A percentile compares a stretch with the other conserved stretches of the same genome.
Evolutionary conservation across 768 basidiomycete species (phyloP).

Genomic region (Lentinus brumalis): DNA sequence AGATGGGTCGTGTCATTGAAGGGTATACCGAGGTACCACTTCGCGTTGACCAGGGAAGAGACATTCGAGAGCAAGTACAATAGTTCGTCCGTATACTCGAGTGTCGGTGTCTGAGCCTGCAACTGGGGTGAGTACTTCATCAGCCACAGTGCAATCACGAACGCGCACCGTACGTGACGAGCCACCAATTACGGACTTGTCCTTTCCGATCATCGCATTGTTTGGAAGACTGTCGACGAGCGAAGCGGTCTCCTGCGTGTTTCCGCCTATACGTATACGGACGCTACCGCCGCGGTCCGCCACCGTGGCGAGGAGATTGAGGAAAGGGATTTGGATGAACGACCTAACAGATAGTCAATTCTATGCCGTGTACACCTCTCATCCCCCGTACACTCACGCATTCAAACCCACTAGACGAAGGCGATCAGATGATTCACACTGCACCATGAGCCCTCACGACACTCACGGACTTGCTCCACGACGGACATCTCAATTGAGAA

Average conservation of each 20-base stretch:
- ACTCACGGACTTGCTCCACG: conserved; percentile 63
- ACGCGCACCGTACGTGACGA: not conserved
- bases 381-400: conserved; percentile 36
- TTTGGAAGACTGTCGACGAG: conserved; percentile 52
- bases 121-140: conserved; percentile 25
- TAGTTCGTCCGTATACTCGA: conserved; percentile 64
- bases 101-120: conserved; percentile 68
- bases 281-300: conserved; percentile 62
- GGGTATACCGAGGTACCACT: conserved; percentile 71
- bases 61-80: conserved; percentile 67
- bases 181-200: conserved; percentile 20
- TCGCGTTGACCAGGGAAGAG: conserved; percentile 55
- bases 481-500: conserved; percentile 81
- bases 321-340: conserved; percentile 60
- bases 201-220: conserved; percentile 53
- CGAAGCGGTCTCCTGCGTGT: conserved; percentile 70
- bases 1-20: conserved; percentile 66
- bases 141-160: not conserved
- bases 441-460: not conserved
- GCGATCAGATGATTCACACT: not conserved
- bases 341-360: conserved; percentile 37
- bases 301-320: conserved; percentile 81
- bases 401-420: conserved; percentile 50
- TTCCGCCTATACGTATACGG: conserved; percentile 74
- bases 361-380: not conserved